Evolutionary conservation across 495 filamentous ascomycete species (phyloP), one percentile per base, ranked within the genome.

Genomic region (Penicillium angulare): DNA sequence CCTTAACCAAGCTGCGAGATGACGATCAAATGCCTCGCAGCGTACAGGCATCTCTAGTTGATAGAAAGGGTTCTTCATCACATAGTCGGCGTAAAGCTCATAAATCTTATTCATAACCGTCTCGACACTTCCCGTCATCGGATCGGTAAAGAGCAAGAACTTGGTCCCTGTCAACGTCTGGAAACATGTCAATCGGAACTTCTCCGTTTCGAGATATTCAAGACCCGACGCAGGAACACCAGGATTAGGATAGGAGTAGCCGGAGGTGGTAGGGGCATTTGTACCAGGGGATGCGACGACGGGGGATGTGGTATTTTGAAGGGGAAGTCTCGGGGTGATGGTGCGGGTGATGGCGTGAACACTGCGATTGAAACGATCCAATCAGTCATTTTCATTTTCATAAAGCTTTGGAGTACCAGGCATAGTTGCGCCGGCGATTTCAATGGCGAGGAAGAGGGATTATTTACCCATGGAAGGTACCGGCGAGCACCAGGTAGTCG

Each of bases 11-110:
- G 66, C 71, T 3, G 77, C 79, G 60, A 98, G 68, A 70, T 86
- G 86, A 62, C 93, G 76, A 61, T 98, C 93, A 71, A 96, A 98
- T 46, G 86, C 85, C 68, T 97, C 93, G 71, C 92, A 95, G 52
- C 93, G 77, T 33, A 98, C 83, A 43, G 93, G 93, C 93, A 97
- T 98, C 76, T 98, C 93, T 23, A 92, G 77, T 65, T 92, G 88
- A 71, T 97, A 97, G 63, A 98, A 98, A 8, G 95, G 95, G 70
- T 97, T 98, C 78, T 97, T 97, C 90, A 96, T 96, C 59, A 97
- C 93, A 69, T 87, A 97, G 71, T 98, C 95, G 26, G 88, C 82
- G 72, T 97, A 98, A 43, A 97, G 72, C 68, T 97, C 93, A 70
- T 98, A 97, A 43, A 97, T 83, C 65, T 83, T 86, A 57, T 80